phyloP scores from a whole-genome alignment of 805 yeast genomes.

The Kuraishia borneana region DNA sequence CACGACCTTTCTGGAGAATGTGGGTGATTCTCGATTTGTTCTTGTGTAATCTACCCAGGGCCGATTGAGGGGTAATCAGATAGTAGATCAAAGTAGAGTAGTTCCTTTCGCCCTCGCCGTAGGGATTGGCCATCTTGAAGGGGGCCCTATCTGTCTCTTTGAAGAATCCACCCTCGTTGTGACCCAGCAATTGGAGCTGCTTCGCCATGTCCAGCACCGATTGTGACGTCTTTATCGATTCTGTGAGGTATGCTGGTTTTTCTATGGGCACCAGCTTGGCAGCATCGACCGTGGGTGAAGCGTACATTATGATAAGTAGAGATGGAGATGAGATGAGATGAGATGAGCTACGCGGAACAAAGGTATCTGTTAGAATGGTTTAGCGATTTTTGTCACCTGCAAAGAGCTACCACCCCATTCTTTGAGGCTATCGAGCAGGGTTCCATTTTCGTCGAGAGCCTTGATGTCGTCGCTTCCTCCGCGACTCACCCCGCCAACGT shows the following conservation, averaged over 20 bases:
- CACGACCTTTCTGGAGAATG: constrained; percentile 43
- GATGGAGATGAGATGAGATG: background rate
- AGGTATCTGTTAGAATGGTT: constrained; percentile 37
- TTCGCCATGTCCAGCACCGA: constrained; percentile 17
- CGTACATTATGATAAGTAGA: background rate
- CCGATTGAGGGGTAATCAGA: constrained; percentile 36
- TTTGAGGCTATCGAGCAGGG: constrained; percentile 37
- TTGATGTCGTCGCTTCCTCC: constrained; percentile 88
- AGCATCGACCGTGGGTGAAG: background rate
- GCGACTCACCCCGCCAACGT: constrained; percentile 60
- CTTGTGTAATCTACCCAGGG: constrained; percentile 38
- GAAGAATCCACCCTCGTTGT: constrained; percentile 48
- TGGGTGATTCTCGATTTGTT: constrained; percentile 45
- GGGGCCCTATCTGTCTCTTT: constrained; percentile 46
- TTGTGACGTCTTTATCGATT: background rate
- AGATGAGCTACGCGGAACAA: background rate
- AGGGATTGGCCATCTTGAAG: constrained; percentile 27
- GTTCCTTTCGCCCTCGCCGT: constrained; percentile 21
- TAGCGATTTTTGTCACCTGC: constrained; percentile 35
- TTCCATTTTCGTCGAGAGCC: constrained; percentile 45
- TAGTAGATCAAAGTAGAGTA: constrained; percentile 43
- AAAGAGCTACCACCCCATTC: constrained; percentile 54
- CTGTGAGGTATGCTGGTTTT: background rate
- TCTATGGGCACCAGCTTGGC: background rate
- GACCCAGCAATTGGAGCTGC: constrained; percentile 25